Evolutionary conservation across 257 asterid species (phyloP), one percentile per base, ranked within the genome.

Genomic region (Nyctanthes arbortristis): DNA sequence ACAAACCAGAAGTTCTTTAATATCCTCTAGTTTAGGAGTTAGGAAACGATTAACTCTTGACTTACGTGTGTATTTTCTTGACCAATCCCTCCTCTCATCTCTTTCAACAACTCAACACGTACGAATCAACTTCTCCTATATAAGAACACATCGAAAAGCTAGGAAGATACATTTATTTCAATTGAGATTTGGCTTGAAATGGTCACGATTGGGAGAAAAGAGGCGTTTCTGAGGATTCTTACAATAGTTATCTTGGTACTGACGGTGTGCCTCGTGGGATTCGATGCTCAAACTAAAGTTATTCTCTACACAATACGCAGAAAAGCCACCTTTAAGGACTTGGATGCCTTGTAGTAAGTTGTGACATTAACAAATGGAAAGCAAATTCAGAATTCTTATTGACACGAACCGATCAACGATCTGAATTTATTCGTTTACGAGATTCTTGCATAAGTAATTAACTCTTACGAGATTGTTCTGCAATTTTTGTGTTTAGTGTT

Each of bases 281-380:
- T 81, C 14, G 88, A 84, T 70, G 11, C 77, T 13, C 85, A 92
- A 75, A 87, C 92, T 0, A 89, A 89, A 74, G 3, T 78, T 25
- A 22, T 92, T 36, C 84, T 82, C 75, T 61, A 39, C 59, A 5
- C 81, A 0, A 0, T 75, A 6, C 24, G 66, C 13, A 81, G 61
- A 49, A 89, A 75, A 29, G 97, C 96, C 35, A 73, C 82, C 13
- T 85, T 57, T 84, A 81, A 70, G 33, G 91, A 79, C 75, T 39
- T 85, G 70, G 22, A 81, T 43, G 82, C 73, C 60, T 66, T 92
- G 31, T 47, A 49, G 95, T 89, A 64, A 34, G 88, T 73, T 68
- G n/a, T n/a, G n/a, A n/a, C n/a, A n/a, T n/a, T n/a, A n/a, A n/a
- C n/a, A n/a, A n/a, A n/a, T n/a, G n/a, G n/a, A n/a, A n/a, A n/a